A percentile compares a stretch with the other conserved stretches of the same genome.
phyloP scores from a whole-genome alignment of 2,329 filamentous ascomycete species.

The Diaporthe nobilis region DNA sequence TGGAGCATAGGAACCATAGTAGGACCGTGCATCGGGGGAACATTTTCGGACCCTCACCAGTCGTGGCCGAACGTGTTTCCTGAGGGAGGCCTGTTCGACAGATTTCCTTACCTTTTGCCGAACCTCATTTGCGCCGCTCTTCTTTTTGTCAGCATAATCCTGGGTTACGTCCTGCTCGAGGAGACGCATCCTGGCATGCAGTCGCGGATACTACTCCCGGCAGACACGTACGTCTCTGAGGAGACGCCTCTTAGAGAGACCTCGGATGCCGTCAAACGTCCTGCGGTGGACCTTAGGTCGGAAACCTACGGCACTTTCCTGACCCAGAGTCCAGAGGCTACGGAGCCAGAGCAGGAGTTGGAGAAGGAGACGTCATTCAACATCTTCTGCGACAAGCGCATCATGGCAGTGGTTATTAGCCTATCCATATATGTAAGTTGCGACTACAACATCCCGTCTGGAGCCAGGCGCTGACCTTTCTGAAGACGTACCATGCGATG shows the following conservation, averaged over 20 bases:
- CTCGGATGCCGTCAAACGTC: constrained; percentile 80
- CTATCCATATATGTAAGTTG: constrained; percentile 79
- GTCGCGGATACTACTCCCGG: constrained; percentile 62
- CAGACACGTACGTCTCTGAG: constrained; percentile 68
- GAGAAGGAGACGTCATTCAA: constrained; percentile 51
- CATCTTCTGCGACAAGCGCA: constrained; percentile 68
- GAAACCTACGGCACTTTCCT: constrained; percentile 85
- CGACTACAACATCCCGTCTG: background rate
- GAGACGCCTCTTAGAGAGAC: constrained; percentile 83
- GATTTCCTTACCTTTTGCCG: constrained; percentile 88
- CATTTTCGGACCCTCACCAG: constrained; percentile 83
- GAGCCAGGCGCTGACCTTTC: constrained; percentile 15
- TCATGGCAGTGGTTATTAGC: constrained; percentile 84
- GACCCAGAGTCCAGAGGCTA: constrained; percentile 56
- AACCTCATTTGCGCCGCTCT: constrained; percentile 87
- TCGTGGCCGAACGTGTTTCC: constrained; percentile 82
- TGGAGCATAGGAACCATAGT: constrained; percentile 93
- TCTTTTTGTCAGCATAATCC: constrained; percentile 82
- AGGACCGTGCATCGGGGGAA: constrained; percentile 88
- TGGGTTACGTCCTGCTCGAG: constrained; percentile 85
- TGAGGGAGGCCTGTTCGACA: constrained; percentile 77
- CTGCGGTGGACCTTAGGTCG: constrained; percentile 79
- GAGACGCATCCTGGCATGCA: constrained; percentile 92
- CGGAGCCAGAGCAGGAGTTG: constrained; percentile 52
- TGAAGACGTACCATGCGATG: constrained; percentile 88